These are phyloP conservation scores for Boechera retrofracta DNA, from an alignment of 345 rosid species.

Conservation along the genomic window DNA sequence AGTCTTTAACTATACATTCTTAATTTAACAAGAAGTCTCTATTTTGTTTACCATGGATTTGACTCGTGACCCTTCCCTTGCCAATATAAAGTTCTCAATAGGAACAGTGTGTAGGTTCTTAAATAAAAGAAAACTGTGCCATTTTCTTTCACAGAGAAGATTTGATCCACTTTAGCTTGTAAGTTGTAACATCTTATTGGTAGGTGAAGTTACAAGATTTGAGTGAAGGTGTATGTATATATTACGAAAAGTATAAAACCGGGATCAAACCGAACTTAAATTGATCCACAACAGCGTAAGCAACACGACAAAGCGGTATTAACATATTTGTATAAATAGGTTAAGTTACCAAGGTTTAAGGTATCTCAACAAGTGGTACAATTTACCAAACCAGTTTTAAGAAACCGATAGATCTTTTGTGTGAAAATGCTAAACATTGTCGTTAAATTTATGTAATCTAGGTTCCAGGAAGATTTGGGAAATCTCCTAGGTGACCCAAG, in stretches of 20 bases:
- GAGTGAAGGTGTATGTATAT: background rate
- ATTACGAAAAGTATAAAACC: background rate
- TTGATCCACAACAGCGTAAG: background rate
- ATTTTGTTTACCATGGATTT: background rate
- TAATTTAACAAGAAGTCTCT: background rate
- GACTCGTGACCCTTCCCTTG: too few species aligned
- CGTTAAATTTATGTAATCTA: constrained; percentile 34
- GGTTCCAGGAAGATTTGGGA: constrained; percentile 40
- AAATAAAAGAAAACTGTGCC: too few species aligned
- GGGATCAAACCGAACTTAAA: constrained; percentile 3
- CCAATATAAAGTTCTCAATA: too few species aligned
- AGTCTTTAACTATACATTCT: background rate
- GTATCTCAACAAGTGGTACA: constrained; percentile 37
- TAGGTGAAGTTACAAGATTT: background rate
- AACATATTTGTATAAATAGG: background rate
- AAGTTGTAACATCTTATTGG: background rate
- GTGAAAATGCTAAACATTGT: constrained; percentile 37
- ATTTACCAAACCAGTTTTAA: constrained; percentile 25
- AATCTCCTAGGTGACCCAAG: constrained; percentile 28
- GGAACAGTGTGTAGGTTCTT: too few species aligned
- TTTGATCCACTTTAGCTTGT: background rate
- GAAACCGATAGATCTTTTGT: constrained; percentile 33
- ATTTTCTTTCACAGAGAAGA: background rate
- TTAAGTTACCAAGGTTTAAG: constrained; percentile 42
- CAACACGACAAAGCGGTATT: constrained; percentile 16